Evolutionary conservation across 257 asterid species (phyloP).

Genomic region (Coffea canephora): DNA sequence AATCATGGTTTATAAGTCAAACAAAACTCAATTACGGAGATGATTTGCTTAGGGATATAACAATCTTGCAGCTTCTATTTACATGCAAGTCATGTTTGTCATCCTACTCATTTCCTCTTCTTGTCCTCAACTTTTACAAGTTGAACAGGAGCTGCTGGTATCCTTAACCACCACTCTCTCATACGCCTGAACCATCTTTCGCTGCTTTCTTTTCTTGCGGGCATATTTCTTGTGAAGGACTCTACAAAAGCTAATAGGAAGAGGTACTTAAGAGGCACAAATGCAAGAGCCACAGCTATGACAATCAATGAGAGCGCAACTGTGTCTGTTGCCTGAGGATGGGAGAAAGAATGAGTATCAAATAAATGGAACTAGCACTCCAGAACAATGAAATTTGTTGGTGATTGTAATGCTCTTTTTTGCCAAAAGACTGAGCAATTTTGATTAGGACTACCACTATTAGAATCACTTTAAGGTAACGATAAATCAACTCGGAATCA

Average conservation of each 20-base stretch:
- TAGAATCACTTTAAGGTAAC: neutral
- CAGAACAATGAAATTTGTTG: neutral
- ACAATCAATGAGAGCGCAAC: conserved; percentile 36
- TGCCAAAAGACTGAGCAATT: neutral
- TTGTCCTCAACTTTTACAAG: conserved; percentile 62
- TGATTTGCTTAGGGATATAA: neutral
- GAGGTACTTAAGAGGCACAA: conserved; percentile 53
- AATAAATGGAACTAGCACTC: neutral
- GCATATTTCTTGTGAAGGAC: conserved; percentile 60
- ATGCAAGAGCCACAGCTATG: conserved; percentile 31
- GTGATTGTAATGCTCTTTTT: neutral
- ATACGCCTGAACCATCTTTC: conserved; percentile 57
- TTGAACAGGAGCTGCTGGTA: conserved; percentile 87
- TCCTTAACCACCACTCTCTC: conserved; percentile 86
- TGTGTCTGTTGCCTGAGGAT: conserved; percentile 62
- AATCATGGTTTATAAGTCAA: too few species aligned
- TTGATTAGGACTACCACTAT: neutral
- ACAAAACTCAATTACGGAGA: neutral
- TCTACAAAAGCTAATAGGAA: conserved; percentile 51
- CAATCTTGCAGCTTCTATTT: neutral
- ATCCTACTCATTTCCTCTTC: conserved; percentile 49
- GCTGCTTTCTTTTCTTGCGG: conserved; percentile 54
- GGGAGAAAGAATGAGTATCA: neutral
- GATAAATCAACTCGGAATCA: neutral
- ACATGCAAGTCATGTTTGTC: neutral